Base-by-base conservation (phyloP, 441 rosid species). In the Erysimum pusillum region DNA sequence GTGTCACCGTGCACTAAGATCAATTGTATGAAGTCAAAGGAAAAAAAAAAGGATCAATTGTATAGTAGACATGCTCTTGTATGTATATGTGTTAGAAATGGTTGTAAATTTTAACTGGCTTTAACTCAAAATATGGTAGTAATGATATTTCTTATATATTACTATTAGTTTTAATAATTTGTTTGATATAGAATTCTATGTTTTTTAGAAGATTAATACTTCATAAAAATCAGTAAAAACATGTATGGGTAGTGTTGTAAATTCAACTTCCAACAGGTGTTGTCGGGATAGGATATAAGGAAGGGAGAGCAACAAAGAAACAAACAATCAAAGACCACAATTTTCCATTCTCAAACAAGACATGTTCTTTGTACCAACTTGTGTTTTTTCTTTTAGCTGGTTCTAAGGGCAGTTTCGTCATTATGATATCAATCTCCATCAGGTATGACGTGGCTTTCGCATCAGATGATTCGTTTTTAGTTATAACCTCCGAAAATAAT, bases 281-380 rank as follows among this genome's bases (percentile, higher is more conserved):
- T 77, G 80, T 77, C 80, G 76, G 68, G 49, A 39, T 2, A 48
- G 9, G 57, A 67, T 54, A 12, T 2, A 70, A 1, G 9, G 6
- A 6, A 45, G 52, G 32, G 41, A 69, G 75, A 76, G 75, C 75
- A 62, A 54, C 44, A 56, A 70, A 56, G 61, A 35, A 56, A 76
- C 67, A 76, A 36, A 48, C 20, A 58, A 58, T 59, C 34, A 15
- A 56, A 28, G 41, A 69, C 53, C 53, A 56, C 74, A 56, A 11
- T 56, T 54, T 44, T 17, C 8, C 31, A 41, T 15, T 56, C 44
- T 56, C 22, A 20, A 59, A 70, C 80, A 77, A 71, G 45, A 71
- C 80, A 77, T 71, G 76, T 77, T 77, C 72, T 58, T 39, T 71
- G 72, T 69, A 62, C 57, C 73, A 49, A 39, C 46, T 77, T 36